Evolutionary conservation across 805 yeast genomes (phyloP).

Genomic region (Candida adriatica): DNA sequence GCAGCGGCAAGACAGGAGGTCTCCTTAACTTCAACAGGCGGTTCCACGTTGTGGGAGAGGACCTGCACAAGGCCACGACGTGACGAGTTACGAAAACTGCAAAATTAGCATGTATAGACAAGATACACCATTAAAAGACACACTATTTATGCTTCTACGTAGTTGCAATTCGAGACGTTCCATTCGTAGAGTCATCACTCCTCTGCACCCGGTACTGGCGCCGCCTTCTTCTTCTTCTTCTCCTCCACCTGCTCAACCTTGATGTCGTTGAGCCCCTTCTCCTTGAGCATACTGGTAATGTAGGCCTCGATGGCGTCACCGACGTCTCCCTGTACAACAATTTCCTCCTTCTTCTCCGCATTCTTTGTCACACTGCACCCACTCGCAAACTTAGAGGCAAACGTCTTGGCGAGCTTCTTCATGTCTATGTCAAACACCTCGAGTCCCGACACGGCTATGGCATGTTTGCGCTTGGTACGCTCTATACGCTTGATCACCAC

Average conservation of each 20-base stretch:
- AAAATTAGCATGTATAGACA: no score
- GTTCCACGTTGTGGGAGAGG: slow-evolving; percentile 45
- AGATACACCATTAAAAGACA: background rate
- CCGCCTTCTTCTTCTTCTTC: slow-evolving; percentile 59
- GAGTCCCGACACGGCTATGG: slow-evolving; percentile 78
- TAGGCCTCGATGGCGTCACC: slow-evolving; percentile 84
- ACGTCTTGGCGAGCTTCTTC: slow-evolving; percentile 86
- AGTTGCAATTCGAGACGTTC: no score
- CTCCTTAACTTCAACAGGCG: slow-evolving; percentile 55
- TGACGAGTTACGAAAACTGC: background rate
- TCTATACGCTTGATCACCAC: slow-evolving; percentile 82
- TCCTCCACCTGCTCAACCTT: slow-evolving; percentile 88
- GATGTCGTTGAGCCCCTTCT: slow-evolving; percentile 75
- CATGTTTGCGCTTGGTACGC: slow-evolving; percentile 82
- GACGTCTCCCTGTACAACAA: slow-evolving; percentile 91
- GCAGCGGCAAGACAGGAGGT: slow-evolving; percentile 48
- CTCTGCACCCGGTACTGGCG: no score
- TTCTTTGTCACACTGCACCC: slow-evolving; percentile 90
- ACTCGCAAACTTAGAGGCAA: slow-evolving; percentile 91
- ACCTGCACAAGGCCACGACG: slow-evolving; percentile 1
- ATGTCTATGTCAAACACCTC: slow-evolving; percentile 85
- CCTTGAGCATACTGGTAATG: slow-evolving; percentile 61
- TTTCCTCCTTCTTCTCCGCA: slow-evolving; percentile 87
- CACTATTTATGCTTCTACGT: no score
- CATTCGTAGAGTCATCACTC: slow-evolving; percentile 1